Conservation (phyloP, 75 land plant species). For the Cryptomeria japonica region DNA sequence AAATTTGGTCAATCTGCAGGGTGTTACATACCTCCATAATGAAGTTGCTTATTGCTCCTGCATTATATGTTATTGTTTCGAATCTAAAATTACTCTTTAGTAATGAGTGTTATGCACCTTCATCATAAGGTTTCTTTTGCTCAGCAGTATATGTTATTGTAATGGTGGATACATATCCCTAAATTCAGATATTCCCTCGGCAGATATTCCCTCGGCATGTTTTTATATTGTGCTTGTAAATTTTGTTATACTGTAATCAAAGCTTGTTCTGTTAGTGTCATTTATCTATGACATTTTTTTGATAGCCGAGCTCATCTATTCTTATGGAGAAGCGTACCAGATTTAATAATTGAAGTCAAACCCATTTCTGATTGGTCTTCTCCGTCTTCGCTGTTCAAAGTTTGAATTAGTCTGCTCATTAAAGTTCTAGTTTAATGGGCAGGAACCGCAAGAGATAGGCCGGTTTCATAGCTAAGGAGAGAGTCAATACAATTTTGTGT, state of each 20-base stretch:
- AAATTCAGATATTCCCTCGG: too few relatives aligned
- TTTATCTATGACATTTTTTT: too few relatives aligned
- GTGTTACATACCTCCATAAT: too few relatives aligned
- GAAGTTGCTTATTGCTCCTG: too few relatives aligned
- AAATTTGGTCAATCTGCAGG: too few relatives aligned
- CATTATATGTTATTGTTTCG: too few relatives aligned
- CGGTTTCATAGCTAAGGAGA: too few relatives aligned
- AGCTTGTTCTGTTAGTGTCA: background rate
- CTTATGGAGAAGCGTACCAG: background rate
- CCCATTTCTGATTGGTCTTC: background rate
- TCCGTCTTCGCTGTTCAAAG: background rate
- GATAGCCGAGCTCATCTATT: background rate
- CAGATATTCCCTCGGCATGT: background rate
- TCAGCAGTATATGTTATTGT: too few relatives aligned
- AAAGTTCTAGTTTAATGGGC: background rate
- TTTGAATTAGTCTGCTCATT: background rate
- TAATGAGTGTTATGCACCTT: too few relatives aligned
- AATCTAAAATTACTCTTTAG: too few relatives aligned
- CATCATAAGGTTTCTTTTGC: too few relatives aligned
- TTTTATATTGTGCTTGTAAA: background rate
- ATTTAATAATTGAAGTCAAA: background rate
- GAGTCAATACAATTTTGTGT: background rate
- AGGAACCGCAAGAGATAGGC: background rate
- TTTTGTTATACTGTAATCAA: background rate
- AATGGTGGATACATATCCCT: too few relatives aligned